Conservation (phyloP, 441 rosid genomes). For the Adansonia rubrostipa region DNA sequence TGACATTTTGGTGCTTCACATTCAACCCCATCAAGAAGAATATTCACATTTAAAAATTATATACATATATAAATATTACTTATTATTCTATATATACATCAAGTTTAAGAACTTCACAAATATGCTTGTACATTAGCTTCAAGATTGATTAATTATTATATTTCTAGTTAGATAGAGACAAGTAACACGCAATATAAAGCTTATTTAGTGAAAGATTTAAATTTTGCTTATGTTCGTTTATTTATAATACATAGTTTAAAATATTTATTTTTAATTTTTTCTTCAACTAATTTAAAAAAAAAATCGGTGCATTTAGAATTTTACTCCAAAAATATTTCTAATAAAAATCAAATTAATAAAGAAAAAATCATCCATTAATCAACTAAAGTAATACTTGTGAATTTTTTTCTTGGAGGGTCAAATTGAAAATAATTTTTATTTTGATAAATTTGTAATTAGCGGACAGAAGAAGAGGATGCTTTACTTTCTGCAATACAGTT, state of each 20-base stretch:
- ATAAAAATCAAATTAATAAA: not conserved
- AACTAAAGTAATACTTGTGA: too few relatives aligned
- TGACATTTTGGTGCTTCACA: not conserved
- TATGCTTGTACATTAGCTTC: not conserved
- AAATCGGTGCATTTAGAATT: too few relatives aligned
- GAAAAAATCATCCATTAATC: not conserved
- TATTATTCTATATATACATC: too few relatives aligned
- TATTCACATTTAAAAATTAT: not conserved
- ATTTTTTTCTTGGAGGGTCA: not conserved
- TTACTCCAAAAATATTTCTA: not conserved
- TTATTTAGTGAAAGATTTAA: too few relatives aligned
- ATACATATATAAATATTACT: not conserved
- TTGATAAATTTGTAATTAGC: not conserved
- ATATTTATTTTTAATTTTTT: too few relatives aligned
- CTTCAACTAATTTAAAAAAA: too few relatives aligned
- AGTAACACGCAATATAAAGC: too few relatives aligned
- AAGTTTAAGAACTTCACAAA: not conserved
- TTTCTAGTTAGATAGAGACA: too few relatives aligned
- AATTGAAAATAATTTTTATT: not conserved
- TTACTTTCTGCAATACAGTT: slow-evolving; percentile 16
- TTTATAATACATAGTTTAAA: too few relatives aligned
- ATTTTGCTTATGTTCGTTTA: too few relatives aligned
- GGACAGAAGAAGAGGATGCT: not conserved
- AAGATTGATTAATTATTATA: not conserved
- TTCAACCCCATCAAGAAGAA: not conserved